Conservation (phyloP, 192 early-diverging fungal genomes). For the Geranomyces variabilis region DNA sequence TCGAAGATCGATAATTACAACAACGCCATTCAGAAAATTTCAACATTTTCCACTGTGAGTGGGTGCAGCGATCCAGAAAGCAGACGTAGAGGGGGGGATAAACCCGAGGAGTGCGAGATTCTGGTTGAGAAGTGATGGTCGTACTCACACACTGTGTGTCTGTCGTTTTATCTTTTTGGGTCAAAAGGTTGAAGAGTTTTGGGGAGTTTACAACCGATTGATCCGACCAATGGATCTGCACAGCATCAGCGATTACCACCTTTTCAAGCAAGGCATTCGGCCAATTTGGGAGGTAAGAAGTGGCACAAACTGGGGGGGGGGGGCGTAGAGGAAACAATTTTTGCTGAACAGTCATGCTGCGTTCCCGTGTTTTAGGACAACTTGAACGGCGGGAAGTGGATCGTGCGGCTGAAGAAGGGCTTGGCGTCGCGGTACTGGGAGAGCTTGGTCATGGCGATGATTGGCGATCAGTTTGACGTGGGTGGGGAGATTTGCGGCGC, state of each 20-base stretch:
- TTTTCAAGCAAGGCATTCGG: constrained; percentile 89
- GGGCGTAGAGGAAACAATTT: background rate
- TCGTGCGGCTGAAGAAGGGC: constrained; percentile 86
- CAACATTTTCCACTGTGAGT: constrained; percentile 75
- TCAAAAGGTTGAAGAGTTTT: constrained; percentile 88
- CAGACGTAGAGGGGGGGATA: background rate
- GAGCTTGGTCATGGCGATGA: constrained; percentile 80
- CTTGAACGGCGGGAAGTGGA: constrained; percentile 94
- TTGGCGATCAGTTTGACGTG: constrained; percentile 90
- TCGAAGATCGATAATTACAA: constrained; percentile 88
- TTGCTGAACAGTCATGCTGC: background rate
- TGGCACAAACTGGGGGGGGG: background rate
- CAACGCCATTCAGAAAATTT: constrained; percentile 81
- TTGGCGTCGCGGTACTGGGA: constrained; percentile 93
- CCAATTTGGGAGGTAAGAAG: constrained; percentile 91
- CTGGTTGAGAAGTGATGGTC: background rate
- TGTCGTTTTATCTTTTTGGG: background rate
- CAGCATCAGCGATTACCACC: constrained; percentile 86
- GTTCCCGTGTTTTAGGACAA: constrained; percentile 63
- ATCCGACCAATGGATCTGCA: constrained; percentile 82
- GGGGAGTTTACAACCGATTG: constrained; percentile 82
- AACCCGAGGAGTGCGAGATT: no score
- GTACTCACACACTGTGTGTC: background rate
- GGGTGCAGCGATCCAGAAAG: background rate
- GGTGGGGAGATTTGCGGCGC: constrained; percentile 89